Percentiles rank a stretch among this genome's conserved stretches.
Evolutionary conservation across 2,329 filamentous ascomycete species (phyloP).

Genomic region (Scedosporium aurantiacum): DNA sequence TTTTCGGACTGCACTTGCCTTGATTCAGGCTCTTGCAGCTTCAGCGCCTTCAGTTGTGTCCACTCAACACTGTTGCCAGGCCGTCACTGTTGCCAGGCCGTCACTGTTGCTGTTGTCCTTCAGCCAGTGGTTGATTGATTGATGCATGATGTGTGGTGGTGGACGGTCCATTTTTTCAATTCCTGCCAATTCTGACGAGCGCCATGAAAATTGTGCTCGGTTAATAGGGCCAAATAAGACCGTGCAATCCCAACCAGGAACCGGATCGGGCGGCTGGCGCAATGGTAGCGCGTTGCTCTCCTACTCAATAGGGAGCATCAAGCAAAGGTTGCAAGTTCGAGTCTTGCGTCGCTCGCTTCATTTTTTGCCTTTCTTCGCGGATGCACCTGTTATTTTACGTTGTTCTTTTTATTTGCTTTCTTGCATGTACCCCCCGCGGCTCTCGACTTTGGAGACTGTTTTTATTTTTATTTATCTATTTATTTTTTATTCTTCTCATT

Average conservation of each 20-base stretch:
- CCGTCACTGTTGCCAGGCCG: too few species aligned
- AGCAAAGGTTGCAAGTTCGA: conserved; percentile 1
- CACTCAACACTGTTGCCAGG: too few species aligned
- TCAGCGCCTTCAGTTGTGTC: too few species aligned
- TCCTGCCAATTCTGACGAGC: too few species aligned
- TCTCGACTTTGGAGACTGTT: neutral
- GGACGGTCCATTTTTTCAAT: too few species aligned
- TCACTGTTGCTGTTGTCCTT: too few species aligned
- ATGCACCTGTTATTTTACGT: neutral
- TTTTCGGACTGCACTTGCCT: too few species aligned
- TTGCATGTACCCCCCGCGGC: neutral
- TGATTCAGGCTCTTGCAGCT: too few species aligned
- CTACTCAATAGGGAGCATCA: neutral
- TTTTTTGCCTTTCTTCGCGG: neutral
- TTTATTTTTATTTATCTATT: too few species aligned
- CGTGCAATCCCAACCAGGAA: neutral
- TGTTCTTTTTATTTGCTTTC: neutral
- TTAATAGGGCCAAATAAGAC: neutral
- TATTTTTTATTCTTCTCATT: too few species aligned
- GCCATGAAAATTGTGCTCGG: neutral
- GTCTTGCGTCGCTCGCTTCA: conserved; percentile 1
- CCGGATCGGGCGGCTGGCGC: neutral
- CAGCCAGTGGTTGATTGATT: too few species aligned
- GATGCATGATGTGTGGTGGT: too few species aligned
- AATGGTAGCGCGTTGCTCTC: conserved; percentile 3